phyloP scores from a whole-genome alignment of 192 early-diverging fungal genomes.

The Funneliformis geosporum region DNA sequence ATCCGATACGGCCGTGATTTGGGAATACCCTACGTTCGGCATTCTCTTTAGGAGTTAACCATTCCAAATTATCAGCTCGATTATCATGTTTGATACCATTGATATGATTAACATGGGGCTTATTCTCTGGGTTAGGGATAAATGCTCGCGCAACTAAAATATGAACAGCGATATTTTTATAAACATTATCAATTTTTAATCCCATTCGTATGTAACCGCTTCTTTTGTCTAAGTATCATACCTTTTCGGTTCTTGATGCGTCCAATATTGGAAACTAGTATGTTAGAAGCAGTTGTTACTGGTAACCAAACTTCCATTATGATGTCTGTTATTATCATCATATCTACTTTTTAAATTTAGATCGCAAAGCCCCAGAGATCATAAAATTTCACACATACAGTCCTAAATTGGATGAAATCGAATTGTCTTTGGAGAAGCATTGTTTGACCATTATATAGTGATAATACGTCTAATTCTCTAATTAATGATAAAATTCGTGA shows the following conservation, averaged over 20 bases:
- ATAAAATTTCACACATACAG: too few species aligned
- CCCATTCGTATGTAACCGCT: too few species aligned
- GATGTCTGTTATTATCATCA: not conserved
- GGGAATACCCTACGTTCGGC: too few species aligned
- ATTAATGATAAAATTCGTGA: too few species aligned
- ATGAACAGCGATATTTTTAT: not conserved
- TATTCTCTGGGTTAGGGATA: conserved; percentile 3
- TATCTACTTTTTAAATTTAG: not conserved
- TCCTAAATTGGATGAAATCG: too few species aligned
- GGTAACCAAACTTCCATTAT: conserved; percentile 8
- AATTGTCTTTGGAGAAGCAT: too few species aligned
- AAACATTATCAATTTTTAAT: not conserved
- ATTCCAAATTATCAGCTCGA: too few species aligned
- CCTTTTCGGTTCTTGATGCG: not conserved
- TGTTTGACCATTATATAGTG: too few species aligned
- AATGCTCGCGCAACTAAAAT: not conserved
- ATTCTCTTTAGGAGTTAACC: too few species aligned
- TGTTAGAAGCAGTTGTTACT: not conserved
- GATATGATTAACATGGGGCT: not conserved
- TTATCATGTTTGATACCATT: not conserved
- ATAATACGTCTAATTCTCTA: too few species aligned
- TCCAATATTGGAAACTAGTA: conserved; percentile 2
- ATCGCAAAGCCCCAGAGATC: too few species aligned
- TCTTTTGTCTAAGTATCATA: not conserved
- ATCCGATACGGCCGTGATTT: not conserved